A percentile compares a stretch with the other conserved stretches of the same genome.
Evolutionary conservation across 805 yeast species (phyloP).

Genomic region (Kodamaea jinghongensis): DNA sequence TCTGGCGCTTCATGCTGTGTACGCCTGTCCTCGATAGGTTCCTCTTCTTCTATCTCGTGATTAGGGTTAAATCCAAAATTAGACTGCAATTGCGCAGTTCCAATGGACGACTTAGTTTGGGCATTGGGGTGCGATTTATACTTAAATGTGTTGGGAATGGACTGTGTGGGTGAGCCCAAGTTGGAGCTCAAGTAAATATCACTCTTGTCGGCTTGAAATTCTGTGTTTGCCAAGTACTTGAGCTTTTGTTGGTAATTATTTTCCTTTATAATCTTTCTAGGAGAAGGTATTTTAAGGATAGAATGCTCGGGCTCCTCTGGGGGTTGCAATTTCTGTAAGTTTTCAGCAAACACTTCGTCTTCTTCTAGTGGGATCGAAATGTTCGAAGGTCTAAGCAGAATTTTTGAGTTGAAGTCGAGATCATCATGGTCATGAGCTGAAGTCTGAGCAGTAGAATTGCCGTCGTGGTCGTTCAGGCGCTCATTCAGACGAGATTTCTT

Average conservation of each 20-base stretch:
- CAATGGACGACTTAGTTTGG: constrained; percentile 33
- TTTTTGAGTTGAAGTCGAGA: not conserved
- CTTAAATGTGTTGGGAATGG: constrained; percentile 45
- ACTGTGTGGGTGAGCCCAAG: constrained; percentile 17
- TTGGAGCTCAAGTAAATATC: constrained; percentile 1
- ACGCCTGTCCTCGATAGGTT: not conserved
- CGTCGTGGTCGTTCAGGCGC: constrained; percentile 2
- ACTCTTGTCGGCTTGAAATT: constrained; percentile 24
- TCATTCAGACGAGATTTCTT: constrained; percentile 5
- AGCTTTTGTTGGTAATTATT: constrained; percentile 29
- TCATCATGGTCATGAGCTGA: constrained; percentile 10
- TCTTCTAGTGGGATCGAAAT: too few relatives aligned
- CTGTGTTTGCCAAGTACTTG: constrained; percentile 32
- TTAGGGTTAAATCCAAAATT: not conserved
- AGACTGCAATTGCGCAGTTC: constrained; percentile 9
- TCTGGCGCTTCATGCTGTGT: too few relatives aligned
- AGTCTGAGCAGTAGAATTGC: constrained; percentile 17
- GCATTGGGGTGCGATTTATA: constrained; percentile 47
- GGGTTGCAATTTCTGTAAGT: too few relatives aligned
- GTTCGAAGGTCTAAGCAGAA: not conserved
- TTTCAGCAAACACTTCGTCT: too few relatives aligned
- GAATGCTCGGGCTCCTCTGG: not conserved
- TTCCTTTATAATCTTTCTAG: constrained; percentile 7
- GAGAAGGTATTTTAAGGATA: constrained; percentile 3
- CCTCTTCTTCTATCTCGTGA: constrained; percentile 1